Conservation (phyloP, 208 protist genomes). For the Eutreptiella sp. region DNA sequence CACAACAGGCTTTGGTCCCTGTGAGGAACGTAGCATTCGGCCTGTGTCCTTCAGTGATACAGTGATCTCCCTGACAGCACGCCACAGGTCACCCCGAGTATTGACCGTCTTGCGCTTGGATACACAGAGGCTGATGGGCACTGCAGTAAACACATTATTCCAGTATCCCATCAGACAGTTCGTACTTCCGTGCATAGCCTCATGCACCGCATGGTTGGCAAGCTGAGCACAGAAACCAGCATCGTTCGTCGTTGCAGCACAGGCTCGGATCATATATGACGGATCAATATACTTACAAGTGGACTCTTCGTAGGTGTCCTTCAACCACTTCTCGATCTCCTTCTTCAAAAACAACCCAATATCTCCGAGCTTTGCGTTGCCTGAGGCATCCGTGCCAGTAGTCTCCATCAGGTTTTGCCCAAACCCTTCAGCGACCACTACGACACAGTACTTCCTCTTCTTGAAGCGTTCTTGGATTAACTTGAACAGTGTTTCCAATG, state of each 20-base stretch:
- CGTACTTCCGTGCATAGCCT: too few relatives aligned
- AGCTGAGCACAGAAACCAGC: too few relatives aligned
- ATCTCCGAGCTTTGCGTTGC: conserved; percentile 81
- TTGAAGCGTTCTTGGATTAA: conserved; percentile 67
- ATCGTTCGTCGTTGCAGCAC: conserved; percentile 75
- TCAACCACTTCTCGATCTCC: conserved; percentile 63
- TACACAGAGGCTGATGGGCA: too few relatives aligned
- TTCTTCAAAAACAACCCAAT: conserved; percentile 80
- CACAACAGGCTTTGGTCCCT: too few relatives aligned
- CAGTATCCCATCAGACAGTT: too few relatives aligned
- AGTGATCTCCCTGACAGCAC: too few relatives aligned
- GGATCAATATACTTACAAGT: conserved; percentile 92
- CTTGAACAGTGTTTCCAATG: conserved; percentile 66
- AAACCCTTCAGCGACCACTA: conserved; percentile 90
- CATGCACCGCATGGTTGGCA: too few relatives aligned
- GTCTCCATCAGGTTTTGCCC: conserved; percentile 66
- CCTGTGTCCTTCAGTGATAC: too few relatives aligned
- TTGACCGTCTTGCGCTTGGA: too few relatives aligned
- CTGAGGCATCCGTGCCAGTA: conserved; percentile 71
- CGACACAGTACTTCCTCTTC: conserved; percentile 67
- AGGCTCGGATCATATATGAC: conserved; percentile 89
- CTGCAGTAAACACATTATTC: too few relatives aligned
- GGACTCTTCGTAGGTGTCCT: conserved; percentile 59
- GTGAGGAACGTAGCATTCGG: too few relatives aligned
- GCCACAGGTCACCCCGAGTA: too few relatives aligned